Evolutionary conservation across 2,329 filamentous ascomycete genomes (phyloP), one percentile per base, ranked within the genome.

Genomic region (Aureobasidium sp.): DNA sequence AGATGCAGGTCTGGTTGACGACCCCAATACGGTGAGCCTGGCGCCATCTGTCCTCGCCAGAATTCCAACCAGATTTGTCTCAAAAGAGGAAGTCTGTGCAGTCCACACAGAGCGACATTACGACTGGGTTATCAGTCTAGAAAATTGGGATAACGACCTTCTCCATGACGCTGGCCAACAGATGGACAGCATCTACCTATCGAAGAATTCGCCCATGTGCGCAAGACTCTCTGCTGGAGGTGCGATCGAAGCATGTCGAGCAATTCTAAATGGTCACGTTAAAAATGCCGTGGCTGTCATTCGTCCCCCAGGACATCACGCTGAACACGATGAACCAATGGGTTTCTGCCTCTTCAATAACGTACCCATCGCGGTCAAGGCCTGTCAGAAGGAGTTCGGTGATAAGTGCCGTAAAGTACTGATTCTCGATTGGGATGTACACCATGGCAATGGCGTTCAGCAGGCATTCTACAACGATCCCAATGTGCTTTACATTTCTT

Each of bases 281-380:
- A 96, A 95, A 74, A 99, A 99, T 70, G 91, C 90, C 0, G 94
- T 99, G 72, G 94, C 94, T 1, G 88, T 99, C 41, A 96, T 99
- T 69, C 85, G 94, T 15, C 94, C 94, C 1, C 94, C 94, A 0
- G 94, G 94, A 0, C 94, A 99, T 70, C 94, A 99, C 74, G 94
- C 94, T 0, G 94, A 99, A 72, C 87, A 85, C 63, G 83, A 94
- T 69, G 81, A 86, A 39, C 84, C 93, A 0, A 94, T 96, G 82
- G 94, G 94, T 0, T 99, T 99, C 71, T 99, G 94, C 73, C 84
- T 97, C 63, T 97, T 97, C 78, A 97, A 99, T 77, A 99, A 99
- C 70, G 94, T 97, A 3, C 91, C 90, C 23, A 89, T 99, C 63
- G 93, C 92, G 1, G 87, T 91, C n/a, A 88, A 85, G 64, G 89